phyloP scores from a whole-genome alignment of 2,329 filamentous ascomycete genomes.

The Coleophoma eucalyptorum region DNA sequence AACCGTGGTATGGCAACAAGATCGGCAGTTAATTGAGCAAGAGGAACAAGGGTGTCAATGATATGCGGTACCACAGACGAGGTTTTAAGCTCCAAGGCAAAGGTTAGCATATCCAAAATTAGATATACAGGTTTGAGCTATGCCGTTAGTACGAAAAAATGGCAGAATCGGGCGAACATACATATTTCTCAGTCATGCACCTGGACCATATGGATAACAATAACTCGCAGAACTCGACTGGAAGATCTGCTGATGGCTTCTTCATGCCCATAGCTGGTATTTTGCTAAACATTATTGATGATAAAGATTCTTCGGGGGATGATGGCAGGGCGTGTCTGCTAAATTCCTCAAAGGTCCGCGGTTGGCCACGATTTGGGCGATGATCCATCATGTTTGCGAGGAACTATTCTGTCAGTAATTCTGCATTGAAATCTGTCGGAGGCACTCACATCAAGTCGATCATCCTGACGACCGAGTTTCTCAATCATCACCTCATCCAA shows the following conservation, averaged over 20 bases:
- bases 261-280: conserved; percentile 54
- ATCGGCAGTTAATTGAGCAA: conserved; percentile 54
- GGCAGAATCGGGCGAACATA: conserved; percentile 8
- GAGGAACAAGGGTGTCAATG: conserved; percentile 50
- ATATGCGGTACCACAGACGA: conserved; percentile 55
- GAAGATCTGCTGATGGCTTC: conserved; percentile 44
- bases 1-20: conserved; percentile 42
- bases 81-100: conserved; percentile 60
- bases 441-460: conserved; percentile 31
- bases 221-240: conserved; percentile 60
- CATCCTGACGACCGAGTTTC: conserved; percentile 34
- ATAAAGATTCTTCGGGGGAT: conserved; percentile 55
- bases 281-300: conserved; percentile 63
- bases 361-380: conserved; percentile 38
- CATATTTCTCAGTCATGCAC: conserved; percentile 57
- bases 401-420: conserved; percentile 21
- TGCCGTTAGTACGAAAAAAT: conserved; percentile 8
- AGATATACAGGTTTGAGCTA: conserved; percentile 61
- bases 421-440: no score
- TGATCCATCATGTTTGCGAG: conserved; percentile 29
- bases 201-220: conserved; percentile 65
- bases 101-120: conserved; percentile 60
- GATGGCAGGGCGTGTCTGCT: conserved; percentile 64
- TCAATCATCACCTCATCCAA: conserved; percentile 30
- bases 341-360: conserved; percentile 65